Base-by-base conservation (phyloP, 169 alveolate genomes). In the Babesia microti region DNA sequence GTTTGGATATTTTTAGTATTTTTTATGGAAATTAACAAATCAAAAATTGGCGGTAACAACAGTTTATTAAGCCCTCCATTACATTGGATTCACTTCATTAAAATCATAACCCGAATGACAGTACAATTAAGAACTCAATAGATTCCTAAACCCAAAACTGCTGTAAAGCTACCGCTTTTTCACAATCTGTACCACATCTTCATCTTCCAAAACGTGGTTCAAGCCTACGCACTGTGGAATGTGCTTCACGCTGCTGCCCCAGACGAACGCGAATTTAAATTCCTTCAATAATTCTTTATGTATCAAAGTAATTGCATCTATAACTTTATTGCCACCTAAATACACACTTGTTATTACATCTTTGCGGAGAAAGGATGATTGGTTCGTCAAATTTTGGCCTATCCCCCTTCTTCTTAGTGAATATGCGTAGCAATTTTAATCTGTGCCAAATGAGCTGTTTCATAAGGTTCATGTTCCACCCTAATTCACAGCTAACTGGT, bases 211-310 rank as follows among this genome's bases (percentile, higher is more conserved):
- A 28, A 53, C 44, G 63, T 79, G 84, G 26, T 63, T 91, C 52
- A 85, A 80, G 23, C 97, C 98, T 15, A 84, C 92, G 54, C 82
- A 82, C 60, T 90, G 90, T n/a, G 97, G 97, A 61, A 79, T 87
- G 60, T 90, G 95, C 69, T 92, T 93, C 12, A 88, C 97, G 39
- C 95, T 83, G 47, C 78, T 73, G 14, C 99, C 98, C 98, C 98
- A 95, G 21, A 95, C 98, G 39, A 91, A 68, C n/a, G 96, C 98
- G 37, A 81, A 89, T 70, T 89, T 90, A 68, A 83, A 69, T 39
- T 85, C 91, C 22, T 74, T 81, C 42, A 79, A 72, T 55, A 84
- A 39, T 41, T 79, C 82, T 27, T 54, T 69, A 59, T 69, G 80
- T 34, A 69, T 69, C 63, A 59, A 58, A 30, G 46, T 41, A 30